A percentile compares a stretch with the other conserved stretches of the same genome.
Evolutionary conservation across 2,329 filamentous ascomycete species (phyloP).

Genomic region (Botrytis galanthina): DNA sequence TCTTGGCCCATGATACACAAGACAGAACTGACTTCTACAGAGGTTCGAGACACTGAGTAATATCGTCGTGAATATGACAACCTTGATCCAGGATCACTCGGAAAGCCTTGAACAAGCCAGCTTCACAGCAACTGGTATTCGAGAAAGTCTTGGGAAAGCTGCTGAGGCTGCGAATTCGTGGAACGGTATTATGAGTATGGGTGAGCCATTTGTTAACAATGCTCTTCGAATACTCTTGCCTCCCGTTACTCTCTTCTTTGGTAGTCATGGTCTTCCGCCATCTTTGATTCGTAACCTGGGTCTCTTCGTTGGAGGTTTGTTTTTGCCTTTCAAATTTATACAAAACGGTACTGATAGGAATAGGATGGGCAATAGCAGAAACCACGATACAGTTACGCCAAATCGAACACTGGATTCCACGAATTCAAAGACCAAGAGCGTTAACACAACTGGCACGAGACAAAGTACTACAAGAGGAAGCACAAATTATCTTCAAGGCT

Average conservation of each 20-base stretch:
- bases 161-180: conserved; percentile 27
- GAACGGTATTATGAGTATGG: conserved; percentile 22
- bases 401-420: conserved; percentile 15
- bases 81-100: conserved; percentile 29
- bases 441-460: conserved; percentile 18
- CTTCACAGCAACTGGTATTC: conserved; percentile 28
- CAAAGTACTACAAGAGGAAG: neutral
- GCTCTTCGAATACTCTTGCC: conserved; percentile 26
- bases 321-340: neutral
- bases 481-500: neutral
- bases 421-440: conserved; percentile 12
- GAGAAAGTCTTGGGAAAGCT: conserved; percentile 31
- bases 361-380: conserved; percentile 18
- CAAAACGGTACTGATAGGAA: conserved; percentile 1
- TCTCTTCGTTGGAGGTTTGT: conserved; percentile 28
- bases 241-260: conserved; percentile 27
- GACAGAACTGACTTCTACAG: conserved; percentile 21
- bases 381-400: conserved; percentile 13
- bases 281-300: conserved; percentile 29
- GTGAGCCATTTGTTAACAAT: conserved; percentile 26
- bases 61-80: conserved; percentile 31
- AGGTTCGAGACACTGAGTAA: conserved; percentile 27
- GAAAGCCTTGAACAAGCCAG: conserved; percentile 32
- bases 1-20: neutral
- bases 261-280: conserved; percentile 32